Base-by-base conservation (phyloP, 352 stramenopile genomes). In the Elongisporangium prolatum region DNA sequence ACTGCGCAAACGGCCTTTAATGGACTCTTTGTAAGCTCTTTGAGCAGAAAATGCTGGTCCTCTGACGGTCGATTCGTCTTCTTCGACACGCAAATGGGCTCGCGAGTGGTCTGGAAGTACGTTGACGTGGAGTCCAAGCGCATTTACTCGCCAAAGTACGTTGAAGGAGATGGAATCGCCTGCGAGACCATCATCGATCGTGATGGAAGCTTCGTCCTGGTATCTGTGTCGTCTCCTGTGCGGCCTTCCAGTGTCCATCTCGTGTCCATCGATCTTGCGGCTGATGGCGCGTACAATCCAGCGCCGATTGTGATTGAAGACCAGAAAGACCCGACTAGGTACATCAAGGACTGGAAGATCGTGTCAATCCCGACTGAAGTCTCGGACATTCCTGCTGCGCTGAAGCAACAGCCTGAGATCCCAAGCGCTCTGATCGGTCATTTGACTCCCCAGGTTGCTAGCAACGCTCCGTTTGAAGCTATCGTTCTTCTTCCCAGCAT, bases 61-160 rank as follows among this genome's bases (percentile, higher is more conserved):
- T 48, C 57, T 9, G 79, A 93, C 56, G 54, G 70, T 3, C 71
- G 77, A 37, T 75, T 63, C 58, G 72, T 93, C 50, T 88, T 86
- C 54, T 79, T 91, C 25, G 73, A 78, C 57, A 86, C 80, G n/a
- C 78, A 88, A 40, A 67, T 93, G 21, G 84, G 80, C 11, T 76
- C 77, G 59, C 79, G 84, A 24, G 51, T 60, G 21, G 22, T 91
- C 7, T 93, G 84, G 84, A 93, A 91, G 62, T 78, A 79, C 48
- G 75, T 89, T 7, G 65, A 89, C 21, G 78, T 89, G 1, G 60
- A 59, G 4, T 82, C 70, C 14, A 78, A 81, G 52, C 44, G 37
- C 3, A 61, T 93, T 17, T 49, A 74, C 10, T 76, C 78, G 13
- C 80, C 84, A 1, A 47, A 71, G 37, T 86, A 91, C 48, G 71